Evolutionary conservation across 768 basidiomycete genomes (phyloP).

Genomic region (Udeniomyces megalosporus): DNA sequence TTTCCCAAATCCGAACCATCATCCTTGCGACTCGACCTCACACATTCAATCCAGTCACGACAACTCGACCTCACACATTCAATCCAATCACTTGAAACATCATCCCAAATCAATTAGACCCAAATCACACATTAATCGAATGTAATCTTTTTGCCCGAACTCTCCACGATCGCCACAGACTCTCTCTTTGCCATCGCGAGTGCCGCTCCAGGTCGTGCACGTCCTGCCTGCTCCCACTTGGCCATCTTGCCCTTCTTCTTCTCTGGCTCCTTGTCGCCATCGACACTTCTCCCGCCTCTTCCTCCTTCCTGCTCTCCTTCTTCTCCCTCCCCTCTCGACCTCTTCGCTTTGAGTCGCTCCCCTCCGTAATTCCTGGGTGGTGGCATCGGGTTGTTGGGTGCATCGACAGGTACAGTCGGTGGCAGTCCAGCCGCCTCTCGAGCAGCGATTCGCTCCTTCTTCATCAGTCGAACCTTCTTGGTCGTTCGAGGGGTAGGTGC

Average conservation of each 20-base stretch:
- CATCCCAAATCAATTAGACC: no score
- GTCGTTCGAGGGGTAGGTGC: neutral
- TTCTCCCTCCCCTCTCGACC: constrained; percentile 8
- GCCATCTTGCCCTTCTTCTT: constrained; percentile 23
- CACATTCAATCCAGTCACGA: no score
- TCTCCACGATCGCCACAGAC: constrained; percentile 32
- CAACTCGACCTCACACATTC: no score
- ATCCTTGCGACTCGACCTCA: no score
- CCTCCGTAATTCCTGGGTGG: constrained; percentile 5
- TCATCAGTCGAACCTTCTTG: neutral
- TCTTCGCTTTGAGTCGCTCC: neutral
- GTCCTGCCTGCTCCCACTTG: constrained; percentile 29
- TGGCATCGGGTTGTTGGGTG: constrained; percentile 8
- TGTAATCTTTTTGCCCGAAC: constrained; percentile 30
- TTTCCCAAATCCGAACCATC: no score
- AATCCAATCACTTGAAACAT: no score
- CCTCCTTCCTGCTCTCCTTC: constrained; percentile 19
- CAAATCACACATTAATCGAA: constrained; percentile 27
- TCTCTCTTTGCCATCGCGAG: constrained; percentile 34
- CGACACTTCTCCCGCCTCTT: constrained; percentile 16
- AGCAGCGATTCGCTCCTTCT: constrained; percentile 9
- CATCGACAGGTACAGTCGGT: constrained; percentile 2
- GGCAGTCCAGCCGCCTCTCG: neutral
- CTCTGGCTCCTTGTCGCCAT: neutral
- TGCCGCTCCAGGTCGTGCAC: constrained; percentile 33